Evolutionary conservation across 345 rosid species (phyloP), one percentile per base, ranked within the genome.

Genomic region (Garcia nutans): DNA sequence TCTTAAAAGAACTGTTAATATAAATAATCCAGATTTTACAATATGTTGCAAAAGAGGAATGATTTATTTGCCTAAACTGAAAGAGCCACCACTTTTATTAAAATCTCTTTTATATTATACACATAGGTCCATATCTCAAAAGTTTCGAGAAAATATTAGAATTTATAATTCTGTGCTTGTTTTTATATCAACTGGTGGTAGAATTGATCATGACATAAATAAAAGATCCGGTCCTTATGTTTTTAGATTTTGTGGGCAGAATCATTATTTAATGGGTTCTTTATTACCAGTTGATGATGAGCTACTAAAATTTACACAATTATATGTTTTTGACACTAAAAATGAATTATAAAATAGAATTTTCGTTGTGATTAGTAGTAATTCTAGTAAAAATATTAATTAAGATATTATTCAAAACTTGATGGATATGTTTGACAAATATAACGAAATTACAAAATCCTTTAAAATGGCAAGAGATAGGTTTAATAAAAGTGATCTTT

Each of bases 341-440:
- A 12, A 79, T 50, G 74, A 74, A 17, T 5, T 69, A 0, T 0
- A 15, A 1, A 79, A 74, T 26, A 2, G 71, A 3, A 0, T 66
- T 0, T 2, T 24, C 2, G 0, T 16, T 0, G 44, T 74, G 0
- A 4, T 2, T 6, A 0, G 20, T n/a, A 0, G n/a, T 60, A 6
- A 2, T 0, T 0, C 0, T 0, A 2, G 0, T 5, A 11, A 16
- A 17, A 1, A 1, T 1, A 0, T 12, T 1, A 23, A 74, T 0
- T 60, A 72, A 17, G 8, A 2, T 0, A 33, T 33, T 0, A 5
- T 33, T 1, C 0, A 3, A 2, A 3, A 5, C 0, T 0, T 78
- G 0, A 65, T 45, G 0, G 0, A n/a, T 5, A 66, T 73, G 73
- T 23, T 78, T n/a, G 24, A 66, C 45, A 3, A 44, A n/a, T 6